Base-by-base conservation (phyloP, 2,329 filamentous ascomycete genomes). In the Exserohilum turcica region DNA sequence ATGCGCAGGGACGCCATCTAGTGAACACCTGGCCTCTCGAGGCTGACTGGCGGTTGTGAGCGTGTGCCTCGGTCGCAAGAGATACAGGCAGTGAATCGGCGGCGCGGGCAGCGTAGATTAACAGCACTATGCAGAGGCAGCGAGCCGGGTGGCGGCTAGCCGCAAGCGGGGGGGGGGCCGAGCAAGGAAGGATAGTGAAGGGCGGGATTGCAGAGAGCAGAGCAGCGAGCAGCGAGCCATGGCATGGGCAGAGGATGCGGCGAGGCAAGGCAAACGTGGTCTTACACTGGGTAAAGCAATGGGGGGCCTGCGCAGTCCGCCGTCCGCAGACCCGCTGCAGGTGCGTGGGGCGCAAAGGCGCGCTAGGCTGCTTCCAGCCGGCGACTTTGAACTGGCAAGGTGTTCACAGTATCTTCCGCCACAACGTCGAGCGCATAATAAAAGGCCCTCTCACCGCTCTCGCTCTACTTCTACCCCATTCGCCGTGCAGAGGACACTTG, bases 11-110 rank as follows among this genome's bases (percentile, higher is more conserved):
- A 21, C 9, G n/a, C 16, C 10, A 12, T 18, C 24, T 29, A 42
- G 13, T 35, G 60, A 66, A 67, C 67, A 70, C 65, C 67, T 70
- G 67, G 63, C 67, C 64, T 67, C 49, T 24, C 39, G 18, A 18
- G 33, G 55, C 13, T 48, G 47, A 48, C 27, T 28, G 7, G n/a
- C n/a, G n/a, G n/a, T n/a, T n/a, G n/a, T n/a, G n/a, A n/a, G 19
- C 16, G 40, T 7, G 21, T 24, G 7, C 28, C 15, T 29, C 36
- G 27, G 21, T 48, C 43, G 48, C 21, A 24, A 24, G 7, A 24
- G 7, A 7, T 24, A 24, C 48, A 39, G 36, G 24, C 48, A 48
- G 46, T 40, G 54, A 48, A 49, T 47, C 15, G 40, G 45, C 52
- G 52, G 45, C 52, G 52, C 40, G 43, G 38, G 24, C 6, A 49